These are phyloP conservation scores for Erysimum cheiri DNA, from an alignment of 441 rosid genomes.

Conservation along the genomic window DNA sequence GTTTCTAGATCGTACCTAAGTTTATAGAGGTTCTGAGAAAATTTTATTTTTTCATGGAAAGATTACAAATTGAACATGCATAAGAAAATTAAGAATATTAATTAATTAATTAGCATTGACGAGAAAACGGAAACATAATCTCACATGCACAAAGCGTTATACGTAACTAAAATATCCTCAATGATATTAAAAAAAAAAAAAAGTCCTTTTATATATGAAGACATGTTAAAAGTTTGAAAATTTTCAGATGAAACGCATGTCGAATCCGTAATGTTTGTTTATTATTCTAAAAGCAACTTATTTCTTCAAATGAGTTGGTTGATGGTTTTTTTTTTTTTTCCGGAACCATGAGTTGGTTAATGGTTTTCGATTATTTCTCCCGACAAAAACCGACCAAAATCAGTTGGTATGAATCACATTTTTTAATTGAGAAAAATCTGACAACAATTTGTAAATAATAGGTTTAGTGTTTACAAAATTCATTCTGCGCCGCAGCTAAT, in stretches of 20 bases:
- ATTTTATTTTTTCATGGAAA: background rate
- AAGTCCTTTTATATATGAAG: no score
- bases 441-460: background rate
- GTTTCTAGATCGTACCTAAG: conserved; percentile 26
- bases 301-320: conserved; percentile 12
- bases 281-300: background rate
- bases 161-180: background rate
- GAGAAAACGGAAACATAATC: background rate
- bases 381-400: conserved; percentile 29
- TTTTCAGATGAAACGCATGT: conserved; percentile 2
- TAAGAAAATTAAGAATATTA: background rate
- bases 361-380: conserved; percentile 11
- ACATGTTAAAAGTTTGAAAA: background rate
- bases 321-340: background rate
- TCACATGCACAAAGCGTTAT: background rate
- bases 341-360: conserved; percentile 14
- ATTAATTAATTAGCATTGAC: background rate
- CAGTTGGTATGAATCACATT: conserved; percentile 26
- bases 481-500: background rate
- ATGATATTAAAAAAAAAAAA: no score
- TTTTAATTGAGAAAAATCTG: background rate
- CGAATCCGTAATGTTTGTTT: background rate
- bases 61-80: background rate
- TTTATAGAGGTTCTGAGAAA: background rate
- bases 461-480: background rate